Conservation (phyloP, 176 grass and related monocot species). For the Coix lacrymajobi region DNA sequence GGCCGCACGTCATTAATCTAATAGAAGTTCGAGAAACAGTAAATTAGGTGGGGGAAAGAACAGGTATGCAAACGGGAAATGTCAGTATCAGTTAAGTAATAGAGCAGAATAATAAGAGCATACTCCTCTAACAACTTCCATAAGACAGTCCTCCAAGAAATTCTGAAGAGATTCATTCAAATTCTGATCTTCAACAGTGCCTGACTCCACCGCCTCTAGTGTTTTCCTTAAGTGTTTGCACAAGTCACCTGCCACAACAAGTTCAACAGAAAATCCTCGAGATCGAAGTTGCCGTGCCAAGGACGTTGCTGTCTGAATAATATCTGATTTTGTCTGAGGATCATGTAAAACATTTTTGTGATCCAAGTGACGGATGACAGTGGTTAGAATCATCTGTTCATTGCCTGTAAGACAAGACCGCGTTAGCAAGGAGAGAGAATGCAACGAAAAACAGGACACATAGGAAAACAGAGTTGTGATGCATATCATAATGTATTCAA, state of each 20-base stretch:
- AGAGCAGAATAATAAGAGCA: constrained; percentile 20
- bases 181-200: constrained; percentile 60
- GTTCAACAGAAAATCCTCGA: constrained; percentile 55
- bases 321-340: constrained; percentile 77
- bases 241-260: constrained; percentile 70
- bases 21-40: constrained; percentile 30
- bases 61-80: background rate
- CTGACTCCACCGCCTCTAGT: constrained; percentile 74
- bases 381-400: constrained; percentile 70
- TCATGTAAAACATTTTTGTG: constrained; percentile 70
- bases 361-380: constrained; percentile 80
- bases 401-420: constrained; percentile 53
- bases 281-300: constrained; percentile 72
- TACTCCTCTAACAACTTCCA: constrained; percentile 97
- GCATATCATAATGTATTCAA: background rate
- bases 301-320: constrained; percentile 72
- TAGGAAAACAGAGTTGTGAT: background rate
- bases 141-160: constrained; percentile 80
- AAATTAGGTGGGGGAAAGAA: background rate
- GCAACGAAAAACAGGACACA: background rate
- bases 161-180: constrained; percentile 94
- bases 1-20: constrained; percentile 74
- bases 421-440: constrained; percentile 8
- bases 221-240: constrained; percentile 96
- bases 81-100: background rate